Evolutionary conservation across 345 rosid genomes (phyloP).

Genomic region (Salix brachista): DNA sequence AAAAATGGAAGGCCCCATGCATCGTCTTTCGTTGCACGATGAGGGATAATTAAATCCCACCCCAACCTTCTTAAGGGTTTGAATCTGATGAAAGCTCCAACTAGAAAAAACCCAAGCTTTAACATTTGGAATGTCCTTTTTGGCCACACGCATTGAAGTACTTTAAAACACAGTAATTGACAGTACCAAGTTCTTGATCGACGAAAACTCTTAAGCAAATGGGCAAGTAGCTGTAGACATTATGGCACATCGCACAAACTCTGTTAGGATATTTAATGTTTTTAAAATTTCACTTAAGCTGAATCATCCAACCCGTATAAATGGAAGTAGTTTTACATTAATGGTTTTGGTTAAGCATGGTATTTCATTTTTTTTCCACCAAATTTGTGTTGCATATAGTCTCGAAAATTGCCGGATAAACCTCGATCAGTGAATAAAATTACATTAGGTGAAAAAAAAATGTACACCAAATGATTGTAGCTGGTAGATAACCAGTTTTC

Average conservation of each 20-base stretch:
- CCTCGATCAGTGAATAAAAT: background rate
- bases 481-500: background rate
- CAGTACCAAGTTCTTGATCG: background rate
- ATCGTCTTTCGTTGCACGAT: background rate
- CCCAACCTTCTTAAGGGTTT: background rate
- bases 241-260: background rate
- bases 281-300: conserved; percentile 4
- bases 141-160: background rate
- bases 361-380: background rate
- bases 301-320: conserved; percentile 16
- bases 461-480: background rate
- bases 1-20: background rate
- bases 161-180: background rate
- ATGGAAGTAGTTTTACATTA: conserved; percentile 17
- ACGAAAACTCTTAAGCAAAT: background rate
- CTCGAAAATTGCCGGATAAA: background rate
- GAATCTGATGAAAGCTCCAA: background rate
- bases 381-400: background rate
- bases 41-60: no score
- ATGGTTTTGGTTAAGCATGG: conserved; percentile 5
- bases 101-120: background rate
- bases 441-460: background rate
- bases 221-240: background rate
- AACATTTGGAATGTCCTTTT: background rate
- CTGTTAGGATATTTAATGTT: conserved; percentile 15